phyloP scores from a whole-genome alignment of 2,329 filamentous ascomycete genomes.

The Ceratocystis harringtonii region DNA sequence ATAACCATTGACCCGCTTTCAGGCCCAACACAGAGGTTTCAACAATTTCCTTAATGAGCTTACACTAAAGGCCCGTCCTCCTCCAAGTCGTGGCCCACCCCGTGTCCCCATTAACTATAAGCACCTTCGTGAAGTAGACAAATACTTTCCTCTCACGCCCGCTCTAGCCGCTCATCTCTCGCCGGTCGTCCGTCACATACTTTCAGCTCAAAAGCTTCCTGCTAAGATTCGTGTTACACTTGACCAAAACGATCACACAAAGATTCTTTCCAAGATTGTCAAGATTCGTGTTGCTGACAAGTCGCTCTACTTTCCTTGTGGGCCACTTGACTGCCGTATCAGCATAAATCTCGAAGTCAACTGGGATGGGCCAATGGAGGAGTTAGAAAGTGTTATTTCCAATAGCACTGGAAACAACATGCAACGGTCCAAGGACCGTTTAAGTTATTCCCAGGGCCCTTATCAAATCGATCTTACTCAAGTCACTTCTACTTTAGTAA shows the following conservation, averaged over 20 bases:
- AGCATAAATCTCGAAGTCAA: conserved; percentile 91
- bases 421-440: conserved; percentile 65
- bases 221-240: conserved; percentile 59
- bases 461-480: conserved; percentile 92
- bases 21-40: conserved; percentile 67
- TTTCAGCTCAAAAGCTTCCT: conserved; percentile 25
- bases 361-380: conserved; percentile 54
- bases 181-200: background rate
- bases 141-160: conserved; percentile 61
- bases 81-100: conserved; percentile 21
- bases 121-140: conserved; percentile 70
- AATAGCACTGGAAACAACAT: conserved; percentile 21
- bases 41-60: conserved; percentile 72
- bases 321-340: conserved; percentile 76
- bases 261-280: conserved; percentile 68
- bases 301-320: conserved; percentile 67
- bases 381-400: conserved; percentile 31
- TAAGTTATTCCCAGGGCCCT: conserved; percentile 76
- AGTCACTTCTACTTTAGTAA: conserved; percentile 44
- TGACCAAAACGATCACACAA: conserved; percentile 45
- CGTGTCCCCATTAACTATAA: conserved; percentile 59
- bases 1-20: background rate
- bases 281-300: conserved; percentile 80
- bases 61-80: conserved; percentile 26
- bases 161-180: conserved; percentile 31